Evolutionary conservation across 2,329 filamentous ascomycete genomes (phyloP), one percentile per base, ranked within the genome.

Genomic region (Colletotrichum endophyticum): DNA sequence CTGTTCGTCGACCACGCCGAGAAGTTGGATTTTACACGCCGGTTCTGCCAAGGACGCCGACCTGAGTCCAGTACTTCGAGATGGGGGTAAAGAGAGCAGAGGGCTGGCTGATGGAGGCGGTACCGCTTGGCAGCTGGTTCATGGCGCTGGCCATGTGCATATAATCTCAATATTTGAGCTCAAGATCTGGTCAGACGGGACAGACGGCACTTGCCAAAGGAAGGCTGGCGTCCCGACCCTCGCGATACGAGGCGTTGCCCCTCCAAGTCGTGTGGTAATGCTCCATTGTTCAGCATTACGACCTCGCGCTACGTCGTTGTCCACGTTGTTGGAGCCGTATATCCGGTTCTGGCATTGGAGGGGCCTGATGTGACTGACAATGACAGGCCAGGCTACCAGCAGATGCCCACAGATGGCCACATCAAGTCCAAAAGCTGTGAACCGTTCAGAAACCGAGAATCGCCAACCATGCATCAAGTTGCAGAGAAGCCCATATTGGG

Each of bases 171-270:
- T 57, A 15, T 27, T 57, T 63, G 39, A 13, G 57, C 34, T 44
- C 28, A n/a, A 49, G 56, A 63, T 63, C 62, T 64, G 30, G 32
- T 68, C 56, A 68, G 63, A 59, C 73, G 64, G 69, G 32, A 73
- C 27, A 59, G 61, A 22, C 70, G 73, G 63, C 73, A 68, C 61
- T 49, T 67, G 36, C 53, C 34, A 22, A 44, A 64, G 36, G 30
- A 19, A 72, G 32, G 22, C 53, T 63, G 70, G 39, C 36, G 36
- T 69, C 36, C 28, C 28, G 56, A 63, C 25, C 25, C 32, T 57
- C 28, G 34, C 70, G 59, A 76, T 73, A 76, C 73, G 73, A 73
- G 73, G 32, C 64, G n/a, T 39, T n/a, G 44, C 32, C 63, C 64
- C 32, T 66, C 57, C 57, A 22, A n/a, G 22, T 44, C 44, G 25